Conservation (phyloP, 2,329 filamentous ascomycete species). For the Xylogone sp. region DNA sequence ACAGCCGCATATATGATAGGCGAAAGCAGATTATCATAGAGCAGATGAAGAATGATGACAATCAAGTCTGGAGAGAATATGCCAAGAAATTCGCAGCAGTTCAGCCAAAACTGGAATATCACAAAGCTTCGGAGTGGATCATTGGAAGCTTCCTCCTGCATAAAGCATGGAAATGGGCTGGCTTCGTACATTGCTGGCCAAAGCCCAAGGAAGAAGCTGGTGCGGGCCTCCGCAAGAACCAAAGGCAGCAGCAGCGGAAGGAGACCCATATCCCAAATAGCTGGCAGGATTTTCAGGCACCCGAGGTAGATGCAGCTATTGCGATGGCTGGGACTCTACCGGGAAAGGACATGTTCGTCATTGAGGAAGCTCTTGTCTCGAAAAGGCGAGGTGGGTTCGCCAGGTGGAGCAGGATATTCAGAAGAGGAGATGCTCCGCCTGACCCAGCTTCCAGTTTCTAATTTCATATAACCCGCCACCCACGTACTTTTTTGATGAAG, state of each 20-base stretch:
- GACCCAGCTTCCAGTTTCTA: background rate
- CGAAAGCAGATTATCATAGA: slow-evolving; percentile 2
- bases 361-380: background rate
- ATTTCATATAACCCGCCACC: background rate
- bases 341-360: background rate
- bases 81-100: slow-evolving; percentile 5
- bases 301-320: background rate
- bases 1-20: background rate
- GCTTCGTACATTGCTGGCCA: background rate
- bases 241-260: background rate
- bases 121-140: slow-evolving; percentile 8
- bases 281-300: background rate
- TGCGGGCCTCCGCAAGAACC: background rate
- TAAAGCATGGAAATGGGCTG: background rate
- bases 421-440: background rate
- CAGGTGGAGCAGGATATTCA: background rate
- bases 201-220: background rate
- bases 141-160: slow-evolving; percentile 7
- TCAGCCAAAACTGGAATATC: slow-evolving; percentile 5
- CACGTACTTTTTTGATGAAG: background rate
- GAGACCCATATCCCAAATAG: background rate
- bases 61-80: slow-evolving; percentile 3
- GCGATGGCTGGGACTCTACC: background rate
- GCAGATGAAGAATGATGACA: slow-evolving; percentile 5
- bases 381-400: background rate